These are phyloP conservation scores for Eimeria necatrix DNA, from an alignment of 169 alveolate genomes.

Conservation along the genomic window DNA sequence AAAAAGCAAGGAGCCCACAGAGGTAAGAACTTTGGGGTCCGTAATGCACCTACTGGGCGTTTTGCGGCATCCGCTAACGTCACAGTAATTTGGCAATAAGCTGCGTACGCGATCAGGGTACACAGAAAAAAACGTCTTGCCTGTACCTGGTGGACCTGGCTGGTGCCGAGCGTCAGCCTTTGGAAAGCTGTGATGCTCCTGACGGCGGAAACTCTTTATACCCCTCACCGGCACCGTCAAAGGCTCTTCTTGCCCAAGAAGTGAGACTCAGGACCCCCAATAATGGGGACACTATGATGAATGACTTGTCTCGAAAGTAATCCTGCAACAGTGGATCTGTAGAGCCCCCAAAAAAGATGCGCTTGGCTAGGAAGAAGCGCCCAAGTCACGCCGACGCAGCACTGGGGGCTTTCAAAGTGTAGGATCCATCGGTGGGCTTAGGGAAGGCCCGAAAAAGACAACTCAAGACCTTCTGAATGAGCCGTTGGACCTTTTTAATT, in stretches of 20 bases:
- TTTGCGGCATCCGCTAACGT: no score
- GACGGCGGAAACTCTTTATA: background rate
- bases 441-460: no score
- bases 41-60: no score
- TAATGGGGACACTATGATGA: no score
- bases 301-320: no score
- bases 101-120: background rate
- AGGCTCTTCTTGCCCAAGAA: conserved; percentile 39
- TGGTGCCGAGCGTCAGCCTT: conserved; percentile 51
- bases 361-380: no score
- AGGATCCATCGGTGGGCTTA: background rate
- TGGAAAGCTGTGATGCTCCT: conserved; percentile 5
- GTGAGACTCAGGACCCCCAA: background rate
- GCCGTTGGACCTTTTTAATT: no score
- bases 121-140: background rate
- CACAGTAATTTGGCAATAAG: background rate
- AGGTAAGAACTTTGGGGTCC: no score
- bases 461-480: no score
- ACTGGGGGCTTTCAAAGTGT: background rate
- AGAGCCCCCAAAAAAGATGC: background rate
- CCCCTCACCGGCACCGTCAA: conserved; percentile 1
- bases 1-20: no score
- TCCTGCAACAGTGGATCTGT: no score
- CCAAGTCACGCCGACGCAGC: no score
- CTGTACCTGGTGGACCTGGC: conserved; percentile 54